Percentiles rank a stretch among this genome's conserved stretches.
phyloP scores from a whole-genome alignment of 352 stramenopile genomes.

The Globisporangium carolinianum region DNA sequence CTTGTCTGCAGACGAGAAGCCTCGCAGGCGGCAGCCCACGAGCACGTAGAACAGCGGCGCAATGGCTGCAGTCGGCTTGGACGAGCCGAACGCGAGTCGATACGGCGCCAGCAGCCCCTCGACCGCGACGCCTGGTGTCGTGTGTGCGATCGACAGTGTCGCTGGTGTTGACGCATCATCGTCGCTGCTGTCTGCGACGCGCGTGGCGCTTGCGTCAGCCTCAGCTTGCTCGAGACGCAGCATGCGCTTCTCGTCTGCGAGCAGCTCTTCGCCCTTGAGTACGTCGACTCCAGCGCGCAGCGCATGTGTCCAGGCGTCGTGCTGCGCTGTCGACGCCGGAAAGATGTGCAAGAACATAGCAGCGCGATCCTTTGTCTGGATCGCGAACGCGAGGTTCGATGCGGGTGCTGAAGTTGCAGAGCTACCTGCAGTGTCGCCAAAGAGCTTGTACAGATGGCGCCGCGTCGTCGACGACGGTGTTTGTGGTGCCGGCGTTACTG shows the following conservation, averaged over 20 bases:
- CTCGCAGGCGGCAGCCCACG: slow-evolving; percentile 20
- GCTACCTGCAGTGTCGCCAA: slow-evolving; percentile 7
- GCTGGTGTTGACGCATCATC: neutral
- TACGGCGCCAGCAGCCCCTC: slow-evolving; percentile 44
- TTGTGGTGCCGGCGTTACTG: neutral
- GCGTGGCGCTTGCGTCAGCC: slow-evolving; percentile 10
- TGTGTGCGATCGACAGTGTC: neutral
- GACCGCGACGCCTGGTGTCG: slow-evolving; percentile 30
- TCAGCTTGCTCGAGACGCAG: slow-evolving; percentile 28
- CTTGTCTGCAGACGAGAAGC: slow-evolving; percentile 19
- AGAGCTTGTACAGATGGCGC: slow-evolving; percentile 18
- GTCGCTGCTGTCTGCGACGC: neutral
- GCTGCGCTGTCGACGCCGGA: slow-evolving; percentile 26
- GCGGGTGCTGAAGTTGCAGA: neutral
- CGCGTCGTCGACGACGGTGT: slow-evolving; percentile 3
- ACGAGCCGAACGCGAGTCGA: slow-evolving; percentile 13
- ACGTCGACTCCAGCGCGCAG: slow-evolving; percentile 34
- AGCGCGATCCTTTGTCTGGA: slow-evolving; percentile 12
- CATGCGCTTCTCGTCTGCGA: slow-evolving; percentile 45
- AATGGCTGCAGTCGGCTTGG: neutral
- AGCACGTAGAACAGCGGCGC: slow-evolving; percentile 31
- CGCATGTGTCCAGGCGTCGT: slow-evolving; percentile 31
- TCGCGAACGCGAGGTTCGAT: slow-evolving; percentile 1
- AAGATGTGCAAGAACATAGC: slow-evolving; percentile 31
- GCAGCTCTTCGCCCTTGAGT: slow-evolving; percentile 42